Evolutionary conservation across 1,284 basidiomycete species (phyloP).

Genomic region (Sporisorium sorghi): DNA sequence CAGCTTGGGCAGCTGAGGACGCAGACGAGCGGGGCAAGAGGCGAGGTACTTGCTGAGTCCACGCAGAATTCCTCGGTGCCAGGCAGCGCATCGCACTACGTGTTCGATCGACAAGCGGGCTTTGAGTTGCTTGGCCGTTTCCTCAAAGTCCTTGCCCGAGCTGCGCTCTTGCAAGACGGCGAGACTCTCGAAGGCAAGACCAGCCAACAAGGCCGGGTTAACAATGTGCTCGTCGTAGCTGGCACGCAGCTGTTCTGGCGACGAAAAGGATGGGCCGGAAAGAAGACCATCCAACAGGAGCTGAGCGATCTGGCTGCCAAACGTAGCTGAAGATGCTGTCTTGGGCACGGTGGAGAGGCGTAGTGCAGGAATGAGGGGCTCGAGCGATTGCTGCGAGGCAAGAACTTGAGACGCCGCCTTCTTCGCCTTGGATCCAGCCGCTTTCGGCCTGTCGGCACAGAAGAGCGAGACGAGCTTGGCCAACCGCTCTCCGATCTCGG

Average conservation of each 20-base stretch:
- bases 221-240: constrained; percentile 38
- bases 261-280: constrained; percentile 21
- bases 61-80: constrained; percentile 40
- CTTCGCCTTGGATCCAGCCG: constrained; percentile 13
- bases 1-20: constrained; percentile 34
- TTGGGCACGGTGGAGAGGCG: constrained; percentile 34
- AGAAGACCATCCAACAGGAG: constrained; percentile 38
- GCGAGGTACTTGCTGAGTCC: constrained; percentile 43
- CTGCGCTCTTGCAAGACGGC: constrained; percentile 41
- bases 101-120: constrained; percentile 20
- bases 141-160: constrained; percentile 21
- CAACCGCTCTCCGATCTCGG: constrained; percentile 38
- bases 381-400: constrained; percentile 18
- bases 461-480: constrained; percentile 30
- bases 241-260: constrained; percentile 17
- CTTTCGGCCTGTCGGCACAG: constrained; percentile 10
- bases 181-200: constrained; percentile 39
- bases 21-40: constrained; percentile 24
- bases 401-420: constrained; percentile 2
- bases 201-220: constrained; percentile 41
- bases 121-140: constrained; percentile 25
- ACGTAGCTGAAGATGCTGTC: constrained; percentile 19
- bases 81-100: constrained; percentile 37
- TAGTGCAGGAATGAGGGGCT: constrained; percentile 47
- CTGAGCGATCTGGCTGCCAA: constrained; percentile 22